Percentiles rank a stretch among this genome's conserved stretches.
These are phyloP conservation scores for Wickerhamomyces sp. DNA, from an alignment of 1,139 yeast species.

Conservation along the genomic window DNA sequence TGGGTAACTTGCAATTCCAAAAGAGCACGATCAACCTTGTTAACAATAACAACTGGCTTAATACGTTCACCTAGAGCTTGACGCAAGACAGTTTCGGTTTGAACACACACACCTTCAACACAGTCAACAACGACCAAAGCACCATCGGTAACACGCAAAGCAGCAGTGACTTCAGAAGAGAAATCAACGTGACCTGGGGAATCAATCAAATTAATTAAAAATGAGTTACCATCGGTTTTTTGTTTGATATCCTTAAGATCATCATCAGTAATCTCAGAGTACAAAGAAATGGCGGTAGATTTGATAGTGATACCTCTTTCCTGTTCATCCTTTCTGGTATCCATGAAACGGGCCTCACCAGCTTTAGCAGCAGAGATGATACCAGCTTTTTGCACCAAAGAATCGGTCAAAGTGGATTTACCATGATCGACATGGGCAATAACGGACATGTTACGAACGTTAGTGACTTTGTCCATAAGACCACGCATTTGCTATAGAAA, in stretches of 20 bases:
- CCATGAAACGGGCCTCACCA: slow-evolving; percentile 99
- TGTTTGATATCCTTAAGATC: slow-evolving; percentile 94
- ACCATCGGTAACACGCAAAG: slow-evolving; percentile 99
- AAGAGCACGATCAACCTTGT: slow-evolving; percentile 99
- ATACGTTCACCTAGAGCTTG: slow-evolving; percentile 99
- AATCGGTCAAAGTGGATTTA: slow-evolving; percentile 98
- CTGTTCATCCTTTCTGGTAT: slow-evolving; percentile 99
- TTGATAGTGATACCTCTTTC: slow-evolving; percentile 99
- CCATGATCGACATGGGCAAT: slow-evolving; percentile 99
- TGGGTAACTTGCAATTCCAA: slow-evolving; percentile 98
- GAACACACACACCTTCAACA: slow-evolving; percentile 99
- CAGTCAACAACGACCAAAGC: slow-evolving; percentile 99
- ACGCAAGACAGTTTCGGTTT: slow-evolving; percentile 99
- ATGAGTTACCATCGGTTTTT: slow-evolving; percentile 90
- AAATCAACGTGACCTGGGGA: slow-evolving; percentile 99
- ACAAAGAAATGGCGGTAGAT: slow-evolving; percentile 97
- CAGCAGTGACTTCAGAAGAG: slow-evolving; percentile 99
- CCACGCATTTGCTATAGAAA: slow-evolving; percentile 74
- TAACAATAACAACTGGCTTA: slow-evolving; percentile 96
- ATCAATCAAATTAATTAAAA: slow-evolving; percentile 97
- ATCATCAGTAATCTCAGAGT: slow-evolving; percentile 83
- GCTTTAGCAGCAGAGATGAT: slow-evolving; percentile 99
- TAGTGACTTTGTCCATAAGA: slow-evolving; percentile 98
- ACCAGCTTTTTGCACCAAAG: slow-evolving; percentile 98
- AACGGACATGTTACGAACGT: slow-evolving; percentile 99